A percentile compares a stretch with the other conserved stretches of the same genome.
phyloP scores from a whole-genome alignment of 2,329 filamentous ascomycete genomes.

The Apiospora malaysiana region DNA sequence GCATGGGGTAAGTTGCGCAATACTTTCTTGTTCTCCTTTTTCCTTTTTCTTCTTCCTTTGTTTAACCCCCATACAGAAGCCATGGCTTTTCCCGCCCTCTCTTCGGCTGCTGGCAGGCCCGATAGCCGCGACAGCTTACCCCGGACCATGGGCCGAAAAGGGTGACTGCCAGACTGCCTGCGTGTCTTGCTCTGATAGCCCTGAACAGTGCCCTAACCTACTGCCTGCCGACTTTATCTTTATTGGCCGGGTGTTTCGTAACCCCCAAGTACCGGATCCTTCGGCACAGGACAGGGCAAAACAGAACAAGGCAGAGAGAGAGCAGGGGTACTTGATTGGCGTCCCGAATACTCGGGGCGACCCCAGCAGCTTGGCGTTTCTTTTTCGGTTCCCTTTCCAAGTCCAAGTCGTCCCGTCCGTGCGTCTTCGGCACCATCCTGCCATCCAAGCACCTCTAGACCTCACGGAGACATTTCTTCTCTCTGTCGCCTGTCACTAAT shows the following conservation, averaged over 20 bases:
- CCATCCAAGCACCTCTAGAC: no score
- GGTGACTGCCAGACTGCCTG: no score
- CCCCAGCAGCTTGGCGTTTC: background rate
- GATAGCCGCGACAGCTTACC: background rate
- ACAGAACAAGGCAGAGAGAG: background rate
- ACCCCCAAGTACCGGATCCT: background rate
- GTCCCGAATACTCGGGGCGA: constrained; percentile 12
- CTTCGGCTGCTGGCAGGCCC: background rate
- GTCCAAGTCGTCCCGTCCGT: background rate
- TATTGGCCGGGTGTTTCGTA: no score
- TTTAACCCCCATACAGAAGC: no score
- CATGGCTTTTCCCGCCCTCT: background rate
- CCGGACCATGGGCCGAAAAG: background rate
- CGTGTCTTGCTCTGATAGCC: no score
- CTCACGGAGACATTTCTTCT: no score
- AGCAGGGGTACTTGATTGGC: constrained; percentile 1
- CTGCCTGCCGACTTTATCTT: no score
- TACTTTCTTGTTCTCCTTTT: background rate
- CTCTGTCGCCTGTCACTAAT: no score
- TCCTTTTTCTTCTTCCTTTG: no score
- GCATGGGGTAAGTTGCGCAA: background rate
- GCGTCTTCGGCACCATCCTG: background rate
- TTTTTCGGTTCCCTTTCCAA: no score
- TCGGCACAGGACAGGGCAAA: no score
- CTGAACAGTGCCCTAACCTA: background rate